Evolutionary conservation across 192 early-diverging fungal genomes (phyloP), one percentile per base, ranked within the genome.

Genomic region (Bifiguratus adelaidae): DNA sequence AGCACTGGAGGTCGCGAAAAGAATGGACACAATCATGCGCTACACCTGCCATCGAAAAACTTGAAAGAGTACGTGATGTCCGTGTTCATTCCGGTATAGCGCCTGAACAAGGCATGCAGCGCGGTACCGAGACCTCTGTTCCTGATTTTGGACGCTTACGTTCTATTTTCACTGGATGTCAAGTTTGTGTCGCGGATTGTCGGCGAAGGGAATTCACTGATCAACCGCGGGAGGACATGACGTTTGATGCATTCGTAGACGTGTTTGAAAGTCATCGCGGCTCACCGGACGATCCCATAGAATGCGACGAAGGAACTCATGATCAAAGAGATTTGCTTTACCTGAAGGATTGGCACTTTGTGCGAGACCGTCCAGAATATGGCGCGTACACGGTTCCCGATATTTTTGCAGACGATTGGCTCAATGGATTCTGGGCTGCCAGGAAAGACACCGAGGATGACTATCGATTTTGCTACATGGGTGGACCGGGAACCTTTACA

Each of bases 311-410:
- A n/a, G n/a, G n/a, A n/a, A n/a, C n/a, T n/a, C n/a, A n/a, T n/a
- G n/a, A n/a, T n/a, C n/a, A n/a, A n/a, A 13, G 25, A 7, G 21
- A 40, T n/a, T 28, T 16, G 7, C 50, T 56, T 16, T 86, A 86
- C 50, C 65, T 79, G 29, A 86, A 86, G 48, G 84, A 86, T 49
- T 86, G 78, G 68, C 84, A 86, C 40, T 78, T 82, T 65, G 59
- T 68, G 7, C 52, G 48, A 22, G 52, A 65, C 1, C 60, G 63
- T 15, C 75, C 72, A 0, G 34, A 52, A 0, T 60, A 67, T 38
- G 21, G 46, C 4, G 53, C 56, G 1, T 78, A 74, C 23, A 42
- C 53, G 29, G 62, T 67, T 0, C 75, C 71, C 8, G 52, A 67
- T 7, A 52, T 74, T 12, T 78, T 78, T 58, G 50, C 65, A 36